These are phyloP conservation scores for Danielia oregonensis DNA, from an alignment of 805 yeast species.

Conservation along the genomic window DNA sequence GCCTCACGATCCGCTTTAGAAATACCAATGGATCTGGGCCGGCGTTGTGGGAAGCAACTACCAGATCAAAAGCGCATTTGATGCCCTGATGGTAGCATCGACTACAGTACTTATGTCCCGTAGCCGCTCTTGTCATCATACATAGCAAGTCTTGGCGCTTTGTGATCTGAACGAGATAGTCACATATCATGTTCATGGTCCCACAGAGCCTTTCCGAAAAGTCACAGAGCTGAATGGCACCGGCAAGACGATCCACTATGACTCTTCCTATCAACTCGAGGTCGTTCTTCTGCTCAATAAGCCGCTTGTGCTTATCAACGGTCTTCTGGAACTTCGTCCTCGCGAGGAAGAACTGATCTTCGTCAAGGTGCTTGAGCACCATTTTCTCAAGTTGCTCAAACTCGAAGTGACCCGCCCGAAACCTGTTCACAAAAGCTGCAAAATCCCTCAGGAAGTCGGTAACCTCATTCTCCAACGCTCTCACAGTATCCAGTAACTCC, in stretches of 20 bases:
- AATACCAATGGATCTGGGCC: background rate
- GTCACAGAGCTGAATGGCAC: background rate
- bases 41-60: background rate
- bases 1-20: background rate
- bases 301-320: background rate
- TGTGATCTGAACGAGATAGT: background rate
- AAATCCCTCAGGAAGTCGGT: background rate
- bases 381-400: background rate
- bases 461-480: background rate
- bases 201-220: background rate
- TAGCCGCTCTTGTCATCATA: background rate
- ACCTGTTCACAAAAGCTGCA: too few relatives aligned
- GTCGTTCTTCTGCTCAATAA: too few relatives aligned
- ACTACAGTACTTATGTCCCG: background rate
- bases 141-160: background rate
- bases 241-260: too few relatives aligned
- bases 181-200: background rate
- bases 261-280: too few relatives aligned
- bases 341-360: constrained; percentile 1
- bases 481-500: background rate
- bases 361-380: background rate
- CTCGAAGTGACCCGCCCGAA: background rate
- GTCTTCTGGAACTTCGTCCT: background rate
- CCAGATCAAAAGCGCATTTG: background rate
- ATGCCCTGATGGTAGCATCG: background rate